Base-by-base conservation (phyloP, 306 rosid species). In the Trifolium fragiferum region DNA sequence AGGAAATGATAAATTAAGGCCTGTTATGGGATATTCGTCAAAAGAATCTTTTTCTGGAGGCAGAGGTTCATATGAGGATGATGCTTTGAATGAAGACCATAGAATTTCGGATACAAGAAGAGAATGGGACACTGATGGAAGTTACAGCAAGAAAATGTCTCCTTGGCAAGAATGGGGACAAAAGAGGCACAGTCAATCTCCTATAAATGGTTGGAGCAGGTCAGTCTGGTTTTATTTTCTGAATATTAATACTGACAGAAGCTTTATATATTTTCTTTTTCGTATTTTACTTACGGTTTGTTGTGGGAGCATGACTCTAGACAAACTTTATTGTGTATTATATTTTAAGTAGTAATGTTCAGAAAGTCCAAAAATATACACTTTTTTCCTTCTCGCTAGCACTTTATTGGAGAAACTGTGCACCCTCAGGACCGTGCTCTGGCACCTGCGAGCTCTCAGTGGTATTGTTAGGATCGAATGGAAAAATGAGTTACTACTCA, bases 111-210 rank as follows among this genome's bases (percentile, higher is more conserved):
- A 86, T 68, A 74, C 80, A 78, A 61, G 86, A 66, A 67, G 80
- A 78, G 88, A 83, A 55, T 88, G 90, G 90, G 92, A 92, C 30
- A 84, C 43, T 10, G 97, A 88, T 76, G 90, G 57, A 79, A 82
- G 78, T 83, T 87, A 88, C 57, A 18, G 62, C 79, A 81, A 82
- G 54, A 84, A 82, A 78, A 86, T 86, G 84, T 93, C 98, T 80
- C 97, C 93, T 72, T 89, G 89, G 72, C 81, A 82, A 35, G 96
- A 86, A 73, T 80, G 97, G 97, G 82, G 84, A 79, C 82, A 78
- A 12, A 88, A 75, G 77, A 79, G 81, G 59, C 82, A n/a, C 47
- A 90, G 88, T 74, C 90, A 60, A 72, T 92, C 96, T 67, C 96
- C 94, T 27, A 83, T 80, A 87, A 79, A 82, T 83, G 92, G 83